Percentiles rank a stretch among this genome's conserved stretches.
phyloP scores from a whole-genome alignment of 2,329 filamentous ascomycete species.

The Escovopsis sp. region DNA sequence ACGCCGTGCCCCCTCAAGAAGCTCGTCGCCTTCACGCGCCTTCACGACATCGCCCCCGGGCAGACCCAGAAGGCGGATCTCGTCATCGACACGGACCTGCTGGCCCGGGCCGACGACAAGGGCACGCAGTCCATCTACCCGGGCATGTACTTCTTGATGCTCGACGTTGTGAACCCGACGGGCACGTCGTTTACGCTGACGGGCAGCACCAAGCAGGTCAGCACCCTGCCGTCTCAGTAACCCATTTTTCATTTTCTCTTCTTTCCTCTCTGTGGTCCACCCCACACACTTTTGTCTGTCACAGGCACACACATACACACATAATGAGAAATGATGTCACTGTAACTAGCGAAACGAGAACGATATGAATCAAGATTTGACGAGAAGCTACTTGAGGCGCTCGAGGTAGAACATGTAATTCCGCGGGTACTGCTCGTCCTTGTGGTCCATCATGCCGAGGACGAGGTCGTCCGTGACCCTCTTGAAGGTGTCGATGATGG shows the following conservation, averaged over 20 bases:
- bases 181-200: constrained; percentile 5
- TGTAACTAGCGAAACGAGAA: too few relatives aligned
- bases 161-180: constrained; percentile 4
- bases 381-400: background rate
- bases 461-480: constrained; percentile 13
- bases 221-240: constrained; percentile 1
- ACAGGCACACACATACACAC: too few relatives aligned
- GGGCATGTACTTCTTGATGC: constrained; percentile 5
- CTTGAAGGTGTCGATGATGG: constrained; percentile 18
- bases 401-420: constrained; percentile 14
- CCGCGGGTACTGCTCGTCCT: constrained; percentile 4
- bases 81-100: constrained; percentile 3
- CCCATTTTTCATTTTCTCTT: too few relatives aligned
- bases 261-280: too few relatives aligned
- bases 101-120: constrained; percentile 6
- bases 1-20: constrained; percentile 6
- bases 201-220: constrained; percentile 3
- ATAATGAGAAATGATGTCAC: too few relatives aligned
- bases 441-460: constrained; percentile 15
- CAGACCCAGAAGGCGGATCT: constrained; percentile 4
- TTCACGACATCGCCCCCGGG: constrained; percentile 5
- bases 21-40: constrained; percentile 7
- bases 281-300: too few relatives aligned
- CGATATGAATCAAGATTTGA: too few relatives aligned
- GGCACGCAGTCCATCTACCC: constrained; percentile 8